These are phyloP conservation scores for Pseudogymnoascus pannorum DNA, from an alignment of 2,329 filamentous ascomycete genomes.

Conservation along the genomic window DNA sequence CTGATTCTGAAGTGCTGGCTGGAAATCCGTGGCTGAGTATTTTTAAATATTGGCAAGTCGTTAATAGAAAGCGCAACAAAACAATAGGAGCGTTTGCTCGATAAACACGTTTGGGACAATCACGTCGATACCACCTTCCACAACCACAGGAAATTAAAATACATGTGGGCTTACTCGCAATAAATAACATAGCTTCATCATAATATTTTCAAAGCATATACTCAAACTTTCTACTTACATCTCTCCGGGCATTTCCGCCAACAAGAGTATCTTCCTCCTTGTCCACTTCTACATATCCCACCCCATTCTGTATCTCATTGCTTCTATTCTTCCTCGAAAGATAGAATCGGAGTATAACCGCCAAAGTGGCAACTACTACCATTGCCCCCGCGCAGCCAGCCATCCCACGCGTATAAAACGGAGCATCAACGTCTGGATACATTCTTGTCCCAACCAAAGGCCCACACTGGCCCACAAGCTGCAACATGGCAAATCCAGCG, in stretches of 20 bases:
- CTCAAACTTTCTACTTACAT: constrained; percentile 1
- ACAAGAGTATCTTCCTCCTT: constrained; percentile 4
- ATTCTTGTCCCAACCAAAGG: constrained; percentile 43
- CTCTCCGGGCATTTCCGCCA: neutral
- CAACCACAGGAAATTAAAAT: too few species aligned
- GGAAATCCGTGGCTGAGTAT: neutral
- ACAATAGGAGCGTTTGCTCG: too few species aligned
- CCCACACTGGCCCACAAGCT: constrained; percentile 53
- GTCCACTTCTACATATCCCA: neutral
- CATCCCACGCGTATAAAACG: constrained; percentile 44
- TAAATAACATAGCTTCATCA: neutral
- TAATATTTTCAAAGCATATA: constrained; percentile 5
- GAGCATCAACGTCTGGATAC: constrained; percentile 44
- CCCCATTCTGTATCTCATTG: neutral
- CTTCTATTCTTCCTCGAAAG: constrained; percentile 22
- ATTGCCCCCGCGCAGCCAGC: constrained; percentile 42
- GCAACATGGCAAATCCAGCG: constrained; percentile 70
- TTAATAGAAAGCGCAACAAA: neutral
- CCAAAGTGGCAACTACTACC: constrained; percentile 38
- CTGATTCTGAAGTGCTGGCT: neutral
- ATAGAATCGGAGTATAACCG: constrained; percentile 33
- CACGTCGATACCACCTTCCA: too few species aligned
- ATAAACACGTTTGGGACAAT: too few species aligned
- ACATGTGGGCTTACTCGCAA: neutral
- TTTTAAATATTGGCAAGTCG: neutral